phyloP scores from a whole-genome alignment of 352 stramenopile genomes.

The Pythium oligandrum region DNA sequence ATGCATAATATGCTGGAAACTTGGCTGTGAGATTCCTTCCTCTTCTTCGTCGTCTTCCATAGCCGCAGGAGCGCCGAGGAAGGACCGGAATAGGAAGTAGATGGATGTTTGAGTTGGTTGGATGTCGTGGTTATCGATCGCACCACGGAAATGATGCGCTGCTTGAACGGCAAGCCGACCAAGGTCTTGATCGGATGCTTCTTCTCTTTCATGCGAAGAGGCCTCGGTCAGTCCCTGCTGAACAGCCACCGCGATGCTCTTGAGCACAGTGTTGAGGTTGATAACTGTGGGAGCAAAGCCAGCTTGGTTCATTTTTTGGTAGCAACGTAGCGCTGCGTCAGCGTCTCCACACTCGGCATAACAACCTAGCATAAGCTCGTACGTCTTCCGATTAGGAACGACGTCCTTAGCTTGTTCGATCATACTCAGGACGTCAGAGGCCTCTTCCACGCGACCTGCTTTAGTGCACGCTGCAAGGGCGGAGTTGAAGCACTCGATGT shows the following conservation, averaged over 20 bases:
- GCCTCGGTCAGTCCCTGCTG: neutral
- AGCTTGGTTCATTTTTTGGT: slow-evolving; percentile 11
- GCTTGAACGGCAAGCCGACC: neutral
- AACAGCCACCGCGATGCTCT: slow-evolving; percentile 8
- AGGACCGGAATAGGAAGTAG: slow-evolving; percentile 33
- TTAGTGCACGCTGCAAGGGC: slow-evolving; percentile 11
- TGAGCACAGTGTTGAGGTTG: slow-evolving; percentile 13
- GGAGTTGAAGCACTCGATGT: slow-evolving; percentile 16
- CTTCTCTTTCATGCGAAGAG: neutral
- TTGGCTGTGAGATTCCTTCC: neutral
- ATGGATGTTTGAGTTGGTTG: neutral
- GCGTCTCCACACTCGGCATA: slow-evolving; percentile 5
- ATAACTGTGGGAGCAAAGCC: slow-evolving; percentile 5
- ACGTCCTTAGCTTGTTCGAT: slow-evolving; percentile 2
- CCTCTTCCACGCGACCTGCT: slow-evolving; percentile 9
- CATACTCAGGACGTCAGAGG: too few species aligned
- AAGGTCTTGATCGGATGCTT: neutral
- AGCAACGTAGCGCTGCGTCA: slow-evolving; percentile 11
- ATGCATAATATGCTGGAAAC: slow-evolving; percentile 14
- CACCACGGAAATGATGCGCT: slow-evolving; percentile 6
- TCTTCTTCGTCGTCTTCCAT: slow-evolving; percentile 16
- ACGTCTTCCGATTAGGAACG: slow-evolving; percentile 10
- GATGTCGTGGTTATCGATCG: neutral
- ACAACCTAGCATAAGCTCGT: slow-evolving; percentile 15
- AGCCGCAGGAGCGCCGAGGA: neutral